These are phyloP conservation scores for Tetradesmus lagerheimii DNA, from an alignment of 139 green algal genomes.

Conservation along the genomic window DNA sequence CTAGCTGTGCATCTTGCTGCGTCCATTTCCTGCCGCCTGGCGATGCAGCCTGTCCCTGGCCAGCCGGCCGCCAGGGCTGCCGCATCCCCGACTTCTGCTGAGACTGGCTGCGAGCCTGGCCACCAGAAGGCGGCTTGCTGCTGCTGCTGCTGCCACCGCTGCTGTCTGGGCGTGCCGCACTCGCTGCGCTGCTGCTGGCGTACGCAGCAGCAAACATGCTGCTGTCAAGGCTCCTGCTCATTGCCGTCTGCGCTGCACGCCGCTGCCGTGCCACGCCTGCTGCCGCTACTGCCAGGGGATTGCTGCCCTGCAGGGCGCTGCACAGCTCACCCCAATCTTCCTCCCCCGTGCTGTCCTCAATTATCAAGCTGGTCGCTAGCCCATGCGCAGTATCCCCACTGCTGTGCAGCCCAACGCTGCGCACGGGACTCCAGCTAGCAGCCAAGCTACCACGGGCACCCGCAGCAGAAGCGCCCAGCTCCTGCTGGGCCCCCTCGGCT, in stretches of 20 bases:
- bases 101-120: neutral
- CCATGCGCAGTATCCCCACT: neutral
- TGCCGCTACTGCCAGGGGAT: neutral
- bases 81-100: neutral
- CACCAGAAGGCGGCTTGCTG: neutral
- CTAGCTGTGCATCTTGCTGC: slow-evolving; percentile 6
- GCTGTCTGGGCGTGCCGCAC: neutral
- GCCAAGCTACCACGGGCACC: neutral
- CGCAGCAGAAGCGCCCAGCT: neutral
- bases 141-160: slow-evolving; percentile 7
- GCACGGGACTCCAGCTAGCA: neutral
- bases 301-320: neutral
- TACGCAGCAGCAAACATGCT: neutral
- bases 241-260: neutral
- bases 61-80: neutral
- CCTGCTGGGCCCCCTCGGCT: no score
- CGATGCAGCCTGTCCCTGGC: neutral
- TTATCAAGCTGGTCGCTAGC: neutral
- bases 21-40: slow-evolving; percentile 12
- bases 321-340: neutral
- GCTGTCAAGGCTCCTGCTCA: slow-evolving; percentile 30
- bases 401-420: neutral
- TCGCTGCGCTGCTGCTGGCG: neutral
- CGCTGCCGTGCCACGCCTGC: neutral
- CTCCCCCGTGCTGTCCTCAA: neutral